Conservation (phyloP, 73 alveolate species). For the Tetrahymena elliotti region DNA sequence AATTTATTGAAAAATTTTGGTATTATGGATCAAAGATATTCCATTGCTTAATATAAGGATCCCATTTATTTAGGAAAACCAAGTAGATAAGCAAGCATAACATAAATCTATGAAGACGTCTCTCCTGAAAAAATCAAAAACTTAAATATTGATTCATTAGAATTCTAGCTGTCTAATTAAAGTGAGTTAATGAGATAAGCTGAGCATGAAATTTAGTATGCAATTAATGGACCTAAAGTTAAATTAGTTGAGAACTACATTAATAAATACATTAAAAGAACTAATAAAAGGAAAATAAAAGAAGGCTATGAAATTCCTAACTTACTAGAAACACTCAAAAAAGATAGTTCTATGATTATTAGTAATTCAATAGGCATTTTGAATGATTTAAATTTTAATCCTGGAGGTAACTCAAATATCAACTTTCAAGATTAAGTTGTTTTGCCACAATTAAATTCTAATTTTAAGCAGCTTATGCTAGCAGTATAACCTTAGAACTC, state of each 20-base stretch:
- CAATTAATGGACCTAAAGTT: neutral
- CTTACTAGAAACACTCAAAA: neutral
- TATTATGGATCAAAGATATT: neutral
- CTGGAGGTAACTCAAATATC: neutral
- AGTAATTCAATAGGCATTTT: neutral
- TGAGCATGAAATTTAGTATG: neutral
- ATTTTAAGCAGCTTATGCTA: neutral
- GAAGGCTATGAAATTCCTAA: neutral
- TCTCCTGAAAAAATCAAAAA: neutral
- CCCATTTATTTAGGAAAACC: neutral
- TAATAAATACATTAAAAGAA: neutral
- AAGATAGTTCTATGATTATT: neutral
- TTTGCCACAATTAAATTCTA: neutral
- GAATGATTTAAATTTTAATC: neutral
- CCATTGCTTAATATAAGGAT: neutral
- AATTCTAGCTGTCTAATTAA: neutral
- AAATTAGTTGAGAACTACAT: neutral
- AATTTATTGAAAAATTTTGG: neutral
- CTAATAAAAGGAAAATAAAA: neutral
- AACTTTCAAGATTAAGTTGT: neutral
- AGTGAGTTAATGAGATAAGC: neutral
- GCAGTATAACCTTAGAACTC: neutral
- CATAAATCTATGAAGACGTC: neutral
- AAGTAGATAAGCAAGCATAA: neutral
- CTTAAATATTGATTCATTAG: neutral